Percentiles rank a stretch among this genome's conserved stretches.
phyloP scores from a whole-genome alignment of 345 rosid species.

The Bruguiera sexangula region DNA sequence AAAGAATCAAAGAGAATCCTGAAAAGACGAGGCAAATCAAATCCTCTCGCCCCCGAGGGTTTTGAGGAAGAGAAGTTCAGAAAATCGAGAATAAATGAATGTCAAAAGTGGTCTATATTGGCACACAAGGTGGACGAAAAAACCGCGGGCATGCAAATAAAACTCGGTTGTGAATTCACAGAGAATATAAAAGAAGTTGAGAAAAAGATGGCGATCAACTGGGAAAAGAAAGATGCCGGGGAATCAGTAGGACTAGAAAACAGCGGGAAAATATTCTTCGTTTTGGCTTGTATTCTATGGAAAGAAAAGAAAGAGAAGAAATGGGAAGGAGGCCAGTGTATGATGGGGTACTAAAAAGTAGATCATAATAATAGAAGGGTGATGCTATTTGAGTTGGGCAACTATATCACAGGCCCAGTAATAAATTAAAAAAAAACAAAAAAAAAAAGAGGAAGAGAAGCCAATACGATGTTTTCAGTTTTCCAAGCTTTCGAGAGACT shows the following conservation, averaged over 20 bases:
- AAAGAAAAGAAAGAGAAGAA: conserved; percentile 2
- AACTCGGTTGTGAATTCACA: too few relatives aligned
- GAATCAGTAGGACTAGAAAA: background rate
- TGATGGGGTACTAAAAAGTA: too few relatives aligned
- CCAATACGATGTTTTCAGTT: too few relatives aligned
- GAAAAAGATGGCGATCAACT: conserved; percentile 1
- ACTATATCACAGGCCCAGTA: too few relatives aligned
- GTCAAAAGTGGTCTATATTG: conserved; percentile 13
- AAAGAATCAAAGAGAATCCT: conserved; percentile 32
- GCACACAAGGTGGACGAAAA: conserved; percentile 6
- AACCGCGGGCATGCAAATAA: background rate
- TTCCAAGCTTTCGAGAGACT: too few relatives aligned
- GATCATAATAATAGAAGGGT: too few relatives aligned
- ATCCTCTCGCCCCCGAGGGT: conserved; percentile 7
- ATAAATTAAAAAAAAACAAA: too few relatives aligned
- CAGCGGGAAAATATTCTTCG: conserved; percentile 11
- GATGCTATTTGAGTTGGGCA: too few relatives aligned
- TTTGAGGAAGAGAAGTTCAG: conserved; percentile 1
- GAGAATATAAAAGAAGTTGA: background rate
- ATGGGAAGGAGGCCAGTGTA: background rate
- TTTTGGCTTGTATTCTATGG: conserved; percentile 1
- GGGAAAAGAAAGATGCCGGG: background rate
- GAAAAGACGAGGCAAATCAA: conserved; percentile 17
- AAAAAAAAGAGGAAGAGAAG: too few relatives aligned
- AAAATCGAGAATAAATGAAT: conserved; percentile 2